Percentiles rank a stretch among this genome's conserved stretches.
Evolutionary conservation across 2,329 filamentous ascomycete genomes (phyloP).

Genomic region (Sphaerulina vaccinii): DNA sequence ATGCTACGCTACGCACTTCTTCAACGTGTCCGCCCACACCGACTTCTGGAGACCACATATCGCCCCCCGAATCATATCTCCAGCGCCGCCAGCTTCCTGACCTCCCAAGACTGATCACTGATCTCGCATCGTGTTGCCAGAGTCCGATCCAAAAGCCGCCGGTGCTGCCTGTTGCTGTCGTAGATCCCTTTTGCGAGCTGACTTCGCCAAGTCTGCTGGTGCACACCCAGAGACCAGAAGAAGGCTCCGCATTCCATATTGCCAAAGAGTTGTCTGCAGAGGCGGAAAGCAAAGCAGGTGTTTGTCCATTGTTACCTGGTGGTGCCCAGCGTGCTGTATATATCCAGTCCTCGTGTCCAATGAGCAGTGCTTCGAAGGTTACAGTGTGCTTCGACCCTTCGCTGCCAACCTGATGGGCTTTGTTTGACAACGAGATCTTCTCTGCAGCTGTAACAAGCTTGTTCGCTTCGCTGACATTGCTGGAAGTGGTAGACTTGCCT

Average conservation of each 20-base stretch:
- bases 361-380: constrained; percentile 87
- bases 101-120: constrained; percentile 78
- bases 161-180: constrained; percentile 90
- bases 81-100: constrained; percentile 93
- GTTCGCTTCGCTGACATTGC: constrained; percentile 3
- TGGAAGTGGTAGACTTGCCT: constrained; percentile 34
- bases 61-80: constrained; percentile 60
- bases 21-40: constrained; percentile 82
- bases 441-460: constrained; percentile 10
- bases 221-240: constrained; percentile 89
- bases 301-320: constrained; percentile 43
- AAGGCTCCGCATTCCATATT: constrained; percentile 83
- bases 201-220: constrained; percentile 85
- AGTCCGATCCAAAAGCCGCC: constrained; percentile 96
- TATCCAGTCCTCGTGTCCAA: constrained; percentile 98
- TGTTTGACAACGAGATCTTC: constrained; percentile 73
- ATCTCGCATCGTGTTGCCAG: constrained; percentile 76
- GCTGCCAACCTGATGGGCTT: constrained; percentile 73
- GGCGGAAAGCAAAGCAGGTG: constrained; percentile 66
- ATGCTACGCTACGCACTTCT: constrained; percentile 77
- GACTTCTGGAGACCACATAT: constrained; percentile 73
- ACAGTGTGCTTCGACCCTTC: constrained; percentile 67
- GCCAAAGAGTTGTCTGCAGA: constrained; percentile 94
- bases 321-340: constrained; percentile 79
- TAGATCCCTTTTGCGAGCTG: constrained; percentile 90